Evolutionary conservation across 2,329 filamentous ascomycete species (phyloP).

Genomic region (Hawksworthiomyces lignivorus): DNA sequence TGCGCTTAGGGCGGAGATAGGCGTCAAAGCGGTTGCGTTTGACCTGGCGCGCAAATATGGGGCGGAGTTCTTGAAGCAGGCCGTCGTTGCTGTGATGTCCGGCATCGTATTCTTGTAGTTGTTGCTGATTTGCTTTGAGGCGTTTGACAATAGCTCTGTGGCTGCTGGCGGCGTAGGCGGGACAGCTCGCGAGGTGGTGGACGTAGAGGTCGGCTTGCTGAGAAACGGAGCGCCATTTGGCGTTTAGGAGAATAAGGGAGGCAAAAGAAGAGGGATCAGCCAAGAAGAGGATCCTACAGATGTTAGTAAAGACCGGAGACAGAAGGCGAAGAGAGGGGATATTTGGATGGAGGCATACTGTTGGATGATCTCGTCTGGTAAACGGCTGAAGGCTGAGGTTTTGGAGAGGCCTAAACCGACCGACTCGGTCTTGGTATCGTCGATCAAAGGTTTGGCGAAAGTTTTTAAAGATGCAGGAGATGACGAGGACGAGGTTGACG

Average conservation of each 20-base stretch:
- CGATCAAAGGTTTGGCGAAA: too few species aligned
- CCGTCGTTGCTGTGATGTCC: slow-evolving; percentile 17
- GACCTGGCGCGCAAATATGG: slow-evolving; percentile 59
- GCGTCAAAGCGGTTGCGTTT: slow-evolving; percentile 72
- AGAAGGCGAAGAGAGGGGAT: neutral
- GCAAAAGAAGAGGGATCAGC: slow-evolving; percentile 58
- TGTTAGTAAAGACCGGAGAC: neutral
- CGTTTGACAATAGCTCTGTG: slow-evolving; percentile 23
- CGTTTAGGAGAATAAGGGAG: slow-evolving; percentile 57
- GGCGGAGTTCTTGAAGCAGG: slow-evolving; percentile 50
- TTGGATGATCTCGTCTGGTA: slow-evolving; percentile 63
- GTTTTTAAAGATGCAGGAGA: too few species aligned
- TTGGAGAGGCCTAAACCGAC: slow-evolving; percentile 1
- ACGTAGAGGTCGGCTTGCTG: slow-evolving; percentile 57
- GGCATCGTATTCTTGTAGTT: neutral
- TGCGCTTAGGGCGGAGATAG: slow-evolving; percentile 62
- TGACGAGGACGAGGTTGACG: too few species aligned
- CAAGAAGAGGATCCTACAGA: slow-evolving; percentile 48
- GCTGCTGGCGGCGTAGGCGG: slow-evolving; percentile 45
- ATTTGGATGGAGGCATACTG: slow-evolving; percentile 41
- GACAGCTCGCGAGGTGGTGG: slow-evolving; percentile 53
- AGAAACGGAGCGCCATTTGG: slow-evolving; percentile 57
- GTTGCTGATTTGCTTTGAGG: neutral
- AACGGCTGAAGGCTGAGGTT: slow-evolving; percentile 38
- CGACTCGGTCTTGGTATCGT: neutral